A percentile compares a stretch with the other conserved stretches of the same genome.
These are phyloP conservation scores for Halenospora varia DNA, from an alignment of 495 filamentous ascomycete species.

Conservation along the genomic window DNA sequence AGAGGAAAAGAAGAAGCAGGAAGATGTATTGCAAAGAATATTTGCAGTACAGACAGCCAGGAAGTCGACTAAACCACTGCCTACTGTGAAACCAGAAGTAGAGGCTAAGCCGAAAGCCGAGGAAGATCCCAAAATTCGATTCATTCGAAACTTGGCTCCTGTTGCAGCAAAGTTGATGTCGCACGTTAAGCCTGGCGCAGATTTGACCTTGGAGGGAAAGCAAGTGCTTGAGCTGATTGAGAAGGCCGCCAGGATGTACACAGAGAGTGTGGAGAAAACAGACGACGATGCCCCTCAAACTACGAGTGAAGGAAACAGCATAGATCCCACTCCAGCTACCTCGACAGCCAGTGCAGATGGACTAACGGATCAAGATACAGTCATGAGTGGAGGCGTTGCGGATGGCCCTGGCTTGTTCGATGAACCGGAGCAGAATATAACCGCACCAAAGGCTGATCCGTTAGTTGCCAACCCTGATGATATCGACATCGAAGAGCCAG, in stretches of 20 bases:
- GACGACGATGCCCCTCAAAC: conserved; percentile 1
- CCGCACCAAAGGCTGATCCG: conserved; percentile 13
- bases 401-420: conserved; percentile 31
- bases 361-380: conserved; percentile 11
- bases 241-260: conserved; percentile 40
- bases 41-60: conserved; percentile 41
- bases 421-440: conserved; percentile 13
- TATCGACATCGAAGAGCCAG: conserved; percentile 42
- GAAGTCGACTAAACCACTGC: conserved; percentile 21
- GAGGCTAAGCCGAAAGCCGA: background rate
- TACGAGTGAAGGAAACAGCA: conserved; percentile 3
- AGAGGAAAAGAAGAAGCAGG: conserved; percentile 49
- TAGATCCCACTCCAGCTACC: conserved; percentile 14
- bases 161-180: conserved; percentile 32
- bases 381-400: conserved; percentile 1
- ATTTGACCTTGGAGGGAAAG: conserved; percentile 26
- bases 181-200: conserved; percentile 27
- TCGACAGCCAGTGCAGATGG: conserved; percentile 7
- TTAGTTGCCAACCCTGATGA: conserved; percentile 38
- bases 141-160: conserved; percentile 38
- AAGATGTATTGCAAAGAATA: conserved; percentile 48
- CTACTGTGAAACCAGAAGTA: conserved; percentile 26
- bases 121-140: conserved; percentile 33
- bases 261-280: conserved; percentile 30
- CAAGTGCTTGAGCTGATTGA: conserved; percentile 40